Percentiles rank a stretch among this genome's conserved stretches.
phyloP scores from a whole-genome alignment of 495 filamentous ascomycete species.

The Clohesyomyces aquaticus region DNA sequence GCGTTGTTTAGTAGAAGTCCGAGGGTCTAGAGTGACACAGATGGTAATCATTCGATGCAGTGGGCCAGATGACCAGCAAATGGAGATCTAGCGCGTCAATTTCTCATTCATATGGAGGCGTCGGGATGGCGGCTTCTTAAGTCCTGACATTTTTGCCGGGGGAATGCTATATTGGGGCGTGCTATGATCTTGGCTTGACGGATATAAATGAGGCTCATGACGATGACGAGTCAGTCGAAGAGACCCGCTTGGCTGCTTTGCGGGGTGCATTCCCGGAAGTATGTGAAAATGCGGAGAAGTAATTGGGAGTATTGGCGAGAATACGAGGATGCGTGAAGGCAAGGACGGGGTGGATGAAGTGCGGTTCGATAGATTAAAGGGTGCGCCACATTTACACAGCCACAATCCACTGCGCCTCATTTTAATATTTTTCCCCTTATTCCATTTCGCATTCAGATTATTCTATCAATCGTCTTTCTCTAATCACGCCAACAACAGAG shows the following conservation, averaged over 20 bases:
- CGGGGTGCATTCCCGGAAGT: conserved; percentile 26
- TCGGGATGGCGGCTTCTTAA: conserved; percentile 24
- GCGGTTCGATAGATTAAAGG: neutral
- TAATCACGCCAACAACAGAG: no score
- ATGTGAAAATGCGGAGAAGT: no score
- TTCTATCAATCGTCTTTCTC: no score
- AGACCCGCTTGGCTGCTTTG: conserved; percentile 4
- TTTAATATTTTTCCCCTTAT: no score
- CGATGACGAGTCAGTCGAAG: neutral
- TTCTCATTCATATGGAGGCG: conserved; percentile 18
- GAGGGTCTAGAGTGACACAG: neutral
- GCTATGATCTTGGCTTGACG: conserved; percentile 2
- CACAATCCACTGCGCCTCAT: no score
- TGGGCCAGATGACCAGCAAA: conserved; percentile 17
- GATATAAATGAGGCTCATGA: conserved; percentile 17
- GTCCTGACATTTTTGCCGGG: conserved; percentile 27
- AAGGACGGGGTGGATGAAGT: neutral
- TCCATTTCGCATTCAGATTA: no score
- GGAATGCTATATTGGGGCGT: conserved; percentile 19
- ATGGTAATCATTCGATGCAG: conserved; percentile 19
- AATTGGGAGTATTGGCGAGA: no score
- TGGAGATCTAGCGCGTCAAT: conserved; percentile 4
- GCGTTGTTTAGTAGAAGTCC: conserved; percentile 6
- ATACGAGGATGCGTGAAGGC: conserved; percentile 15
- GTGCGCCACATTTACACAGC: neutral